Evolutionary conservation across 2,329 filamentous ascomycete species (phyloP), one percentile per base, ranked within the genome.

Genomic region (Akanthomyces muscarius): DNA sequence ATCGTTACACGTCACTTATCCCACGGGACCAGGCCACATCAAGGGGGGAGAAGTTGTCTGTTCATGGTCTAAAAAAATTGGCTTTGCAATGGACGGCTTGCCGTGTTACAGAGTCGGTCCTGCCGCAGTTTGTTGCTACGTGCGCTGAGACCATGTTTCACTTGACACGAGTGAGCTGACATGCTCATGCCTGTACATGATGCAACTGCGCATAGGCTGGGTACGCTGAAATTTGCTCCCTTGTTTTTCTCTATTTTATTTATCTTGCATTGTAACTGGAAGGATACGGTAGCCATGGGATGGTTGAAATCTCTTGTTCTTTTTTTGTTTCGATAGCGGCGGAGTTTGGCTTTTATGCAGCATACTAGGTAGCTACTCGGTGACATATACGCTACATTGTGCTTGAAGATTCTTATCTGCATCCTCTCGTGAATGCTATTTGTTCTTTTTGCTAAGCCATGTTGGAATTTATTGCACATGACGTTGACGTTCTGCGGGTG

Each of bases 281-380:
- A 52, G 54, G 50, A 48, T 33, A 62, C 13, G 47, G 45, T 50
- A 59, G 47, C 48, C 30, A 59, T 23, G 53, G 38, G 21, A 52
- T 63, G 60, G 56, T 59, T 59, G 33, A 60, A 60, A 51, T 41
- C 16, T 52, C 52, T 64, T 66, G 64, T 42, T 64, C 62, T 65
- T 65, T 62, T 50, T 55, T 60, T 60, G 25, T 44, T 59, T 57
- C 56, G 62, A 64, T 53, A 66, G 65, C 65, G 65, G 53, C 53
- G 65, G 65, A 64, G 65, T 66, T 65, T 55, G 59, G 44, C 44
- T 61, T 63, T 44, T 28, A 50, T 60, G 45, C 47, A 47, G 30
- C 58, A 52, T 59, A 52, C 44, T 52, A 53, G 42, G 55, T 59
- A 59, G 61, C 59, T 21, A 23, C 52, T 47, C 36, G 54, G 61